These are phyloP conservation scores for Fraxinus paxiana DNA, from an alignment of 305 asterid genomes.

Conservation along the genomic window DNA sequence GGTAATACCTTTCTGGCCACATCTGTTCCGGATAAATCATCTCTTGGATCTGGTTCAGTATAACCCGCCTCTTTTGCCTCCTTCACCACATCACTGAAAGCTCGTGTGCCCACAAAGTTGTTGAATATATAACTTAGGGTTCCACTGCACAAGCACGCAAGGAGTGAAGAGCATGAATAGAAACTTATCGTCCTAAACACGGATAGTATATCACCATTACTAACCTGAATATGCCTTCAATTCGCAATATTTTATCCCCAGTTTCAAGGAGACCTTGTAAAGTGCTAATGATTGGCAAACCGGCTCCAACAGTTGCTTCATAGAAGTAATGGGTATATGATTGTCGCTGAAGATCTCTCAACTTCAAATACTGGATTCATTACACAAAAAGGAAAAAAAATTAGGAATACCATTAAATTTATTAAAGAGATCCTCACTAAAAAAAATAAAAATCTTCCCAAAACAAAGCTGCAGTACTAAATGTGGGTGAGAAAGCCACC, in stretches of 20 bases:
- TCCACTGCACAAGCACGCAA: conserved; percentile 63
- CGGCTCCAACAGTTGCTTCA: conserved; percentile 99
- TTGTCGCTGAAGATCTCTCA: conserved; percentile 86
- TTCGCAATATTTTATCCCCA: conserved; percentile 82
- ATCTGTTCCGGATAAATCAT: conserved; percentile 92
- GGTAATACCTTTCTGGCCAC: conserved; percentile 89
- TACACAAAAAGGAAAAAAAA: neutral
- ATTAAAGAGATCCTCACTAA: neutral
- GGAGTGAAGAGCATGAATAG: conserved; percentile 20
- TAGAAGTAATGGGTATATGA: conserved; percentile 93
- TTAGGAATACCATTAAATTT: neutral
- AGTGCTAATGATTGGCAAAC: conserved; percentile 91
- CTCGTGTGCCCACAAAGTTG: conserved; percentile 66
- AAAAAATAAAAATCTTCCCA: neutral
- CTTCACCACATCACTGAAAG: conserved; percentile 88
- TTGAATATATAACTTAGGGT: conserved; percentile 91
- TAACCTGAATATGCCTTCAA: conserved; percentile 95
- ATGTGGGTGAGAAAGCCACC: neutral
- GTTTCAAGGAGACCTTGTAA: conserved; percentile 93
- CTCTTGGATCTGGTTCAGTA: conserved; percentile 99
- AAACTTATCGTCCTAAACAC: neutral
- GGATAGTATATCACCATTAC: conserved; percentile 17
- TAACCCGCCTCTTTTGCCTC: conserved; percentile 92
- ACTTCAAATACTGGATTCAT: conserved; percentile 68
- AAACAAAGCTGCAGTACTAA: neutral